phyloP scores from a whole-genome alignment of 495 filamentous ascomycete species.

The Penicillium daleae region DNA sequence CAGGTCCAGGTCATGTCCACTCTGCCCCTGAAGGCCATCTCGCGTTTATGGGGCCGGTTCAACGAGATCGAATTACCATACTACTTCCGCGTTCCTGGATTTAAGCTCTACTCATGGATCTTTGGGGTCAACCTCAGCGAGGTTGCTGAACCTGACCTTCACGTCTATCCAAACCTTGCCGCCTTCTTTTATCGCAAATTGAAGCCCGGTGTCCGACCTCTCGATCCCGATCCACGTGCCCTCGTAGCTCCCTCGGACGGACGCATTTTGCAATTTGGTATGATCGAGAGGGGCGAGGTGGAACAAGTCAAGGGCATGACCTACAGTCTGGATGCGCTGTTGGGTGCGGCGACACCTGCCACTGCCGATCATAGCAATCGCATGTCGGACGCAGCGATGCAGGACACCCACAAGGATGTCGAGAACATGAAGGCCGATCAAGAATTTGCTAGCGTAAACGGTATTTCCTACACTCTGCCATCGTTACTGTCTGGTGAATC shows the following conservation, averaged over 20 bases:
- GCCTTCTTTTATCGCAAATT: slow-evolving; percentile 96
- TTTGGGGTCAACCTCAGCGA: slow-evolving; percentile 95
- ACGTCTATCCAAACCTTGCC: slow-evolving; percentile 87
- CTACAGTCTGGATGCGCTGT: slow-evolving; percentile 89
- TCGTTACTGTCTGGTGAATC: slow-evolving; percentile 78
- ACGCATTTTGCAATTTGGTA: slow-evolving; percentile 86
- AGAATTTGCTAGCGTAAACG: slow-evolving; percentile 94
- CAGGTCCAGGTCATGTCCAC: slow-evolving; percentile 97
- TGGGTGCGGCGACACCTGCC: slow-evolving; percentile 65
- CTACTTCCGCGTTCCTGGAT: slow-evolving; percentile 90
- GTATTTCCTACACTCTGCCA: slow-evolving; percentile 94
- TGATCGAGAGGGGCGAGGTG: slow-evolving; percentile 90
- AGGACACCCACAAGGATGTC: slow-evolving; percentile 37
- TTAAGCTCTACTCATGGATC: slow-evolving; percentile 86
- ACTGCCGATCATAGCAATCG: slow-evolving; percentile 46
- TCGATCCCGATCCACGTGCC: slow-evolving; percentile 78
- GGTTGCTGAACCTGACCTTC: slow-evolving; percentile 83
- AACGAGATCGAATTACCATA: slow-evolving; percentile 92
- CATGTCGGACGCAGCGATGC: slow-evolving; percentile 36
- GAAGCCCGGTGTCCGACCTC: slow-evolving; percentile 85
- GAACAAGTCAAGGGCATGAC: slow-evolving; percentile 99
- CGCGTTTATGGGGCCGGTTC: slow-evolving; percentile 90
- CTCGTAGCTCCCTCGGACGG: slow-evolving; percentile 90
- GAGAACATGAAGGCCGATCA: slow-evolving; percentile 72
- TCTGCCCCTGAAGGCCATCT: slow-evolving; percentile 90